Evolutionary conservation across 805 yeast species (phyloP), one percentile per base, ranked within the genome.

Genomic region (Wickerhamiella nectarea): DNA sequence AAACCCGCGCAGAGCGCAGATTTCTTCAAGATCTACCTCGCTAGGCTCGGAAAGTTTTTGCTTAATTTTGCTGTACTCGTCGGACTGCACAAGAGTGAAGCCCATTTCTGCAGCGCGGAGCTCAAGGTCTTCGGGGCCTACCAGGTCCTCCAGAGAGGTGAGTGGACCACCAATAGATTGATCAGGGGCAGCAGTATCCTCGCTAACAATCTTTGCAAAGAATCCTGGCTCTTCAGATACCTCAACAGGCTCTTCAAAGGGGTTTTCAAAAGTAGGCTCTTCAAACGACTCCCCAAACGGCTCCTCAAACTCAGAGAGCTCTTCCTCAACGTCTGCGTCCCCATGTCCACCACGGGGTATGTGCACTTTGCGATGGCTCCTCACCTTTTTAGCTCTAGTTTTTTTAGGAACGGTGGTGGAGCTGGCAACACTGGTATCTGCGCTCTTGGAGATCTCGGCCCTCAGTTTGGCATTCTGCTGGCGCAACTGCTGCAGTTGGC

Each of bases 21-120:
- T 59, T 22, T 59, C 60, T 28, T 55, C 55, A 17, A 71, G 47
- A 34, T 57, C 61, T 0, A 59, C 64, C 5, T 56, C 29, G 1
- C 57, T 39, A 10, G 70, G 69, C 17, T 54, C 47, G 2, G 50
- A 50, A 6, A 26, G 43, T 17, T 42, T 41, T 22, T 39, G 34
- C 39, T 39, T 34, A 15, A 43, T 59, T 51, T 66, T 47, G 36
- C 56, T 40, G 48, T 56, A 48, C 40, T 57, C 56, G 45, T 59
- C 59, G 3, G 41, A 18, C 17, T 45, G 41, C 37, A 56, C 50
- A 7, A 47, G 47, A 6, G 26, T 38, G 14, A 50, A 28, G 35
- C 38, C 38, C 19, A 37, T 22, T 11, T 31, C 36, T 11, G 42
- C 36, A 36, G 56, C 56, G 11, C 46, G 47, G 3, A 44, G 34